These are phyloP conservation scores for Camillea tinctor DNA, from an alignment of 2,329 filamentous ascomycete genomes.

Conservation along the genomic window DNA sequence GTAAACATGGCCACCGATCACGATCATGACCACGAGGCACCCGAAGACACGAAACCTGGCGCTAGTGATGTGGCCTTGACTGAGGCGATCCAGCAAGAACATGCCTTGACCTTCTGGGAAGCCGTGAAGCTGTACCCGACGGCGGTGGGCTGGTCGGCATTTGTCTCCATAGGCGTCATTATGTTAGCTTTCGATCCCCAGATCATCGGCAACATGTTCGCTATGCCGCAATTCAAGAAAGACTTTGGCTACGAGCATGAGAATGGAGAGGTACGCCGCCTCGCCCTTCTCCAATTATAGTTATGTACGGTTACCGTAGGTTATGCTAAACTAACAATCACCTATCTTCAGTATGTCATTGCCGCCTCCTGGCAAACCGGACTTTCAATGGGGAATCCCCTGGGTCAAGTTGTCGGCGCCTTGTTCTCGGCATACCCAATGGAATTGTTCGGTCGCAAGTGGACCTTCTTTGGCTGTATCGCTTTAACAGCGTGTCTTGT, in stretches of 20 bases:
- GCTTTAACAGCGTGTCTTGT: slow-evolving; percentile 50
- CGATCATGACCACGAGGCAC: slow-evolving; percentile 11
- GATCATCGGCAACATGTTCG: slow-evolving; percentile 60
- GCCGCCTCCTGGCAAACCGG: slow-evolving; percentile 46
- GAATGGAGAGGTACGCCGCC: slow-evolving; percentile 29
- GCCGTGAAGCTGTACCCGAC: slow-evolving; percentile 44
- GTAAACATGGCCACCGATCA: slow-evolving; percentile 12
- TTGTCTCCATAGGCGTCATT: slow-evolving; percentile 59
- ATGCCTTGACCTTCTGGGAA: slow-evolving; percentile 39
- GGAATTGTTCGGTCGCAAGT: slow-evolving; percentile 44
- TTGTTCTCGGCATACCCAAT: slow-evolving; percentile 48
- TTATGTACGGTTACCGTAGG: background rate
- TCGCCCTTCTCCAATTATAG: background rate
- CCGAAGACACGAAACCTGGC: slow-evolving; percentile 15
- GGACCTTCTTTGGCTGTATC: slow-evolving; percentile 45
- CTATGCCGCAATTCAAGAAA: slow-evolving; percentile 35
- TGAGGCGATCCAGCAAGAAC: slow-evolving; percentile 41
- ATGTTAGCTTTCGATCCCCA: slow-evolving; percentile 66
- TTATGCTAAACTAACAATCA: background rate
- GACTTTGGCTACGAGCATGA: slow-evolving; percentile 31
- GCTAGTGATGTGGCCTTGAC: slow-evolving; percentile 24
- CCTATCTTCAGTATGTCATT: slow-evolving; percentile 22
- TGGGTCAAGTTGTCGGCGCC: slow-evolving; percentile 57
- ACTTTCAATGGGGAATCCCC: slow-evolving; percentile 52
- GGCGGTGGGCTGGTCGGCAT: slow-evolving; percentile 54